These are phyloP conservation scores for Solanum hybrid DNA, from an alignment of 305 asterid genomes.

Conservation along the genomic window DNA sequence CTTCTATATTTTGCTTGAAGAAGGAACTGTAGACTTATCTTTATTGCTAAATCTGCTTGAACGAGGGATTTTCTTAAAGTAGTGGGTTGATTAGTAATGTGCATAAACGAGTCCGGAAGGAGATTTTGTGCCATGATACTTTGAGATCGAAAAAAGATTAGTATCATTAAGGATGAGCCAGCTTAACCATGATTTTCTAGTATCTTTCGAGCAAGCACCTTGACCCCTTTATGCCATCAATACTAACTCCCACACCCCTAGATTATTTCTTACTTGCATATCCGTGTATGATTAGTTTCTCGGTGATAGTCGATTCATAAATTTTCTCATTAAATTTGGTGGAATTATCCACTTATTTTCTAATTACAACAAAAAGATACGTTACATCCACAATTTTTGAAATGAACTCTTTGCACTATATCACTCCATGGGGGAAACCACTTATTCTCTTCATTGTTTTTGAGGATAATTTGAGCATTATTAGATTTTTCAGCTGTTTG, in stretches of 20 bases:
- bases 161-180: background rate
- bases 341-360: background rate
- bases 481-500: background rate
- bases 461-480: too few species aligned
- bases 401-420: background rate
- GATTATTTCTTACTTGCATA: background rate
- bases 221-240: background rate
- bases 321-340: background rate
- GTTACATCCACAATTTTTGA: background rate
- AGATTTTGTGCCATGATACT: background rate
- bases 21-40: background rate
- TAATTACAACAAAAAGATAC: background rate
- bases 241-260: background rate
- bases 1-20: background rate
- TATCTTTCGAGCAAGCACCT: background rate
- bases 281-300: background rate
- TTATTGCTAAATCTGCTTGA: background rate
- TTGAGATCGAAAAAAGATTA: too few species aligned
- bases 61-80: background rate
- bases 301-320: background rate
- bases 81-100: background rate
- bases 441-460: too few species aligned
- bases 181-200: background rate
- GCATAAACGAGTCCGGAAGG: background rate
- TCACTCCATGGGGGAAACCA: background rate